Conservation (phyloP, 352 stramenopile species). For the Pythium periplocum region DNA sequence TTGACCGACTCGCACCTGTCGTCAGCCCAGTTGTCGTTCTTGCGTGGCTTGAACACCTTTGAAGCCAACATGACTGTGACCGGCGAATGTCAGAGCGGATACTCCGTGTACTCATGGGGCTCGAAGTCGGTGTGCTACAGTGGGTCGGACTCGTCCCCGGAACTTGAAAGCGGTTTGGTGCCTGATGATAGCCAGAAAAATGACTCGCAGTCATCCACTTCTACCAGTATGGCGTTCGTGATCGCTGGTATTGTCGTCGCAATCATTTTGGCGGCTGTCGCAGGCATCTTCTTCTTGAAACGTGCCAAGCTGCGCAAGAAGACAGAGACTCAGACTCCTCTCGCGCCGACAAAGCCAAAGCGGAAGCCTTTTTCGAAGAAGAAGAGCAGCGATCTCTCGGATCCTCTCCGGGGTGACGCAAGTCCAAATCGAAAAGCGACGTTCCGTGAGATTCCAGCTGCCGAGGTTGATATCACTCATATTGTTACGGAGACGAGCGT, state of each 20-base stretch:
- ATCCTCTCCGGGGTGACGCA: conserved; percentile 22
- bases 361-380: conserved; percentile 28
- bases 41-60: conserved; percentile 44
- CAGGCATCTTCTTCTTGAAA: conserved; percentile 53
- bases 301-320: conserved; percentile 45
- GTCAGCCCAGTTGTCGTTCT: conserved; percentile 41
- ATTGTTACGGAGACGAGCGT: conserved; percentile 40
- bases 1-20: conserved; percentile 54
- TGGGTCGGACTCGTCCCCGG: conserved; percentile 15
- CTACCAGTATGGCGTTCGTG: conserved; percentile 28
- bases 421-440: conserved; percentile 39
- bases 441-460: conserved; percentile 46
- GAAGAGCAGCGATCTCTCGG: conserved; percentile 28
- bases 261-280: conserved; percentile 34
- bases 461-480: conserved; percentile 31
- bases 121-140: conserved; percentile 29
- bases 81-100: conserved; percentile 35
- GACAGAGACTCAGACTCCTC: conserved; percentile 11
- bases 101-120: conserved; percentile 41
- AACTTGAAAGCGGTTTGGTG: too few species aligned
- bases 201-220: conserved; percentile 19
- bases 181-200: too few species aligned
- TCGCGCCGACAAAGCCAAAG: conserved; percentile 21
- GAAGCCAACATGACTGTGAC: conserved; percentile 34
- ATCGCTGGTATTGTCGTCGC: conserved; percentile 35